Evolutionary conservation across 2,329 filamentous ascomycete genomes (phyloP), one percentile per base, ranked within the genome.

Genomic region (Neopestalotiopsis sp.): DNA sequence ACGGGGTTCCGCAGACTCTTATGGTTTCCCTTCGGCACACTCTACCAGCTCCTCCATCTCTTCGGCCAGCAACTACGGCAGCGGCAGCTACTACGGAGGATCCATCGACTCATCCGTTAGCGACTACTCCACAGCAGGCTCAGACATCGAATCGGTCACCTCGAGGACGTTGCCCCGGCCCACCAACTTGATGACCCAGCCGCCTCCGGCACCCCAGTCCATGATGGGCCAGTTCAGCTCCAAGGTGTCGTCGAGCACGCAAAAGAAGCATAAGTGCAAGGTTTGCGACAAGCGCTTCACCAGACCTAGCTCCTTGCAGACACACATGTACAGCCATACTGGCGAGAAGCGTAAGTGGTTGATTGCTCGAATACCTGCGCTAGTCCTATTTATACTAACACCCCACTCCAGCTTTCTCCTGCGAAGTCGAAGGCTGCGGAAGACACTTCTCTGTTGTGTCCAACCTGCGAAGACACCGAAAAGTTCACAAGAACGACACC

Each of bases 191-290:
- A 85, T 87, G 82, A 90, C 87, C 69, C 87, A 86, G 72, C 87
- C 91, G 40, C 94, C 94, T 1, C 94, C 94, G 1, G 94, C 94
- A 20, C 95, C 94, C 1, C 93, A 97, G 78, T 97, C 95, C 0
- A 98, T 99, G 94, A 99, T 99, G 96, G 91, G 94, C 66, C 95
- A 97, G 76, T 98, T 98, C 84, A 98, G 94, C 82, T 98, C 95
- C 72, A 98, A 98, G 83, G 91, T 98, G 66, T 95, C 94, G 0
- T 95, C 94, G 20, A 97, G 94, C 83, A 96, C 95, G 10, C 94
- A 98, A 79, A 98, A 98, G 90, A 98, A 98, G 87, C 96, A 98
- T 85, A 98, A 98, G 86, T 98, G 95, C 89, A 98, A 97, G 84
- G 93, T 98, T 70, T 98, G 95, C 85, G 95, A 98, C 82, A 98